phyloP scores from a whole-genome alignment of 2,329 filamentous ascomycete species.

The Pyrenochaeta sp. region DNA sequence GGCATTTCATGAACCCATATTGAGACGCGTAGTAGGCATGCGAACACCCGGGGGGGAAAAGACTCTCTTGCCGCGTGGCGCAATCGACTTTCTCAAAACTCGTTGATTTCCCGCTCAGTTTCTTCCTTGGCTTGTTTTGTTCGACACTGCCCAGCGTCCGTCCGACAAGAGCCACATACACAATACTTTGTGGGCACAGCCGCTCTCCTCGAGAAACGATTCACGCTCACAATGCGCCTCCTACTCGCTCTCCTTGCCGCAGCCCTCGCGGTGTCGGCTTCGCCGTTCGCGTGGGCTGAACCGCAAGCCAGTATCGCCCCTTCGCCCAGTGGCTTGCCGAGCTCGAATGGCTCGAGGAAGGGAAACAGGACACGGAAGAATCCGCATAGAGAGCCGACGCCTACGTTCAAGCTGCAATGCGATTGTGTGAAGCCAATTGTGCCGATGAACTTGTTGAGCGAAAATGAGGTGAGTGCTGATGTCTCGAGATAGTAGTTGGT shows the following conservation, averaged over 20 bases:
- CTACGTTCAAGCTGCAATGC: slow-evolving; percentile 33
- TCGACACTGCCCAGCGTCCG: no score
- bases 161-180: not conserved
- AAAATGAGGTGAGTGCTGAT: slow-evolving; percentile 27
- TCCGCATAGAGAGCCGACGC: slow-evolving; percentile 36
- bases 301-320: slow-evolving; percentile 10
- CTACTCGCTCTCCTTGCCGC: slow-evolving; percentile 21
- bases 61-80: slow-evolving; percentile 10
- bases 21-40: slow-evolving; percentile 15
- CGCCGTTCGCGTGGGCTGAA: slow-evolving; percentile 25
- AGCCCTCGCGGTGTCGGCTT: slow-evolving; percentile 20
- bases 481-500: not conserved
- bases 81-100: slow-evolving; percentile 9
- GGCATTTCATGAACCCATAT: slow-evolving; percentile 17
- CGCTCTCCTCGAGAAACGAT: not conserved
- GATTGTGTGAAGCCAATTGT: slow-evolving; percentile 34
- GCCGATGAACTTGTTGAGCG: slow-evolving; percentile 30
- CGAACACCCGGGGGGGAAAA: slow-evolving; percentile 2
- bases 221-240: slow-evolving; percentile 25
- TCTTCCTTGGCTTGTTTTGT: not conserved
- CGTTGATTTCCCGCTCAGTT: slow-evolving; percentile 1
- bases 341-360: not conserved
- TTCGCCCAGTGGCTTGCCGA: not conserved
- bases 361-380: slow-evolving; percentile 19
- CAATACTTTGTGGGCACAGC: no score